A percentile compares a stretch with the other conserved stretches of the same genome.
Evolutionary conservation across 164 flowering plant species (phyloP).

Genomic region (Liquidambar formosana): DNA sequence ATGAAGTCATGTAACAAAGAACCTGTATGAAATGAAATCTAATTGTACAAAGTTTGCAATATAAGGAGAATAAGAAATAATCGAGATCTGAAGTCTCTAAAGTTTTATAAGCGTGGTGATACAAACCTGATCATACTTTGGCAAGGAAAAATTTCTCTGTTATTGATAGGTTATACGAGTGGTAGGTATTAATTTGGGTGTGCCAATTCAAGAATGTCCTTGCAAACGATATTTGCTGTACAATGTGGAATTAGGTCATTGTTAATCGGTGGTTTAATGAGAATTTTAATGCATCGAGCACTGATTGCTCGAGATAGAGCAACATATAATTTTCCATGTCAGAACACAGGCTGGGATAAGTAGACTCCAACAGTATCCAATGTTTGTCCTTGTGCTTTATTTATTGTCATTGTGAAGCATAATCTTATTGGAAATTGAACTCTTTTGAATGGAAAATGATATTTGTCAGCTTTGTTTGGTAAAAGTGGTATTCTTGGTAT

Average conservation of each 20-base stretch:
- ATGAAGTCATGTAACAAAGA: too few relatives aligned
- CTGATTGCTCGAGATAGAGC: constrained; percentile 4
- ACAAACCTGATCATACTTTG: too few relatives aligned
- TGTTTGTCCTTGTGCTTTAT: constrained; percentile 12
- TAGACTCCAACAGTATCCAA: neutral
- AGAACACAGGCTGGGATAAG: constrained; percentile 2
- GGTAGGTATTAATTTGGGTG: too few relatives aligned
- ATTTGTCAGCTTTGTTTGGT: neutral
- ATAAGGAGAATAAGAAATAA: too few relatives aligned
- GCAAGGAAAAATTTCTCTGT: too few relatives aligned
- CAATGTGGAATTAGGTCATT: too few relatives aligned
- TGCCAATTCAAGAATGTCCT: too few relatives aligned
- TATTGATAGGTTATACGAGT: too few relatives aligned
- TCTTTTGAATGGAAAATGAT: neutral
- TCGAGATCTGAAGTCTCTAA: too few relatives aligned
- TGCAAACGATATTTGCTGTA: neutral
- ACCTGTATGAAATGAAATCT: too few relatives aligned
- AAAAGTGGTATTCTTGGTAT: constrained; percentile 6
- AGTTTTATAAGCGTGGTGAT: too few relatives aligned
- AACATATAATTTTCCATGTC: constrained; percentile 5
- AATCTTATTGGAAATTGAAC: constrained; percentile 2
- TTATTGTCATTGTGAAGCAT: constrained; percentile 6
- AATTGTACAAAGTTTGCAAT: too few relatives aligned
- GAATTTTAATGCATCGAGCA: neutral
- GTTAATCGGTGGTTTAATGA: neutral